Percentiles rank a stretch among this genome's conserved stretches.
phyloP scores from a whole-genome alignment of 2,329 filamentous ascomycete species.

The Xylariaceae sp. region DNA sequence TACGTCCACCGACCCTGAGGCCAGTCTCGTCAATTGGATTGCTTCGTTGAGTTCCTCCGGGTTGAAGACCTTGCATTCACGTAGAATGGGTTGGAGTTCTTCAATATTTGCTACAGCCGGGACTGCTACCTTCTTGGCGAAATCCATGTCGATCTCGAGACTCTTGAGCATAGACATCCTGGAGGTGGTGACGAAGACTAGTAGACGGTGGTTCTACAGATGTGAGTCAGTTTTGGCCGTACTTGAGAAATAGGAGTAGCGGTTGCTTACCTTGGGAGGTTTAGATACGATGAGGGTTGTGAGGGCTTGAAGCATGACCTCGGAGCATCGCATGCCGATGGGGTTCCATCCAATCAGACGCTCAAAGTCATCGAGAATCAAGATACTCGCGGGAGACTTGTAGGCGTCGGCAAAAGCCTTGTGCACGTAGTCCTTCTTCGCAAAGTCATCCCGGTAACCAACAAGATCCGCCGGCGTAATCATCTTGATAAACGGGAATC shows the following conservation, averaged over 20 bases:
- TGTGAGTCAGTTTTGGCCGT: slow-evolving; percentile 2
- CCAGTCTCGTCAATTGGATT: slow-evolving; percentile 7
- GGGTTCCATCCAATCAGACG: slow-evolving; percentile 20
- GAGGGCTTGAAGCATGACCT: slow-evolving; percentile 19
- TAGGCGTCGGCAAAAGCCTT: slow-evolving; percentile 20
- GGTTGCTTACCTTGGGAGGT: slow-evolving; percentile 15
- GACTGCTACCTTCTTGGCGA: slow-evolving; percentile 19
- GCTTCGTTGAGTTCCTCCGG: slow-evolving; percentile 17
- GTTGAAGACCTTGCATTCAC: slow-evolving; percentile 15
- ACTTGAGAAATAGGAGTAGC: background rate
- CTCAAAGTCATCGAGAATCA: slow-evolving; percentile 20
- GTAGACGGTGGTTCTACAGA: slow-evolving; percentile 16
- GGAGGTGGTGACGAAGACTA: slow-evolving; percentile 19
- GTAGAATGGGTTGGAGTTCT: slow-evolving; percentile 13
- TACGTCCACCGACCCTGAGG: slow-evolving; percentile 10
- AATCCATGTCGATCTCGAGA: slow-evolving; percentile 20
- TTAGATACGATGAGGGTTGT: slow-evolving; percentile 20
- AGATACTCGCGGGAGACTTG: slow-evolving; percentile 19
- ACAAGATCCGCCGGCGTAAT: slow-evolving; percentile 20
- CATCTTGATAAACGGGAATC: slow-evolving; percentile 19
- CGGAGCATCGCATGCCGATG: slow-evolving; percentile 20
- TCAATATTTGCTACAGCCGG: slow-evolving; percentile 12
- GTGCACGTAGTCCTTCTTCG: slow-evolving; percentile 20
- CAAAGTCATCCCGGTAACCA: slow-evolving; percentile 19
- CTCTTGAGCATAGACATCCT: slow-evolving; percentile 18